Base-by-base conservation (phyloP, 768 basidiomycete genomes). In the Clavaria fumosa region DNA sequence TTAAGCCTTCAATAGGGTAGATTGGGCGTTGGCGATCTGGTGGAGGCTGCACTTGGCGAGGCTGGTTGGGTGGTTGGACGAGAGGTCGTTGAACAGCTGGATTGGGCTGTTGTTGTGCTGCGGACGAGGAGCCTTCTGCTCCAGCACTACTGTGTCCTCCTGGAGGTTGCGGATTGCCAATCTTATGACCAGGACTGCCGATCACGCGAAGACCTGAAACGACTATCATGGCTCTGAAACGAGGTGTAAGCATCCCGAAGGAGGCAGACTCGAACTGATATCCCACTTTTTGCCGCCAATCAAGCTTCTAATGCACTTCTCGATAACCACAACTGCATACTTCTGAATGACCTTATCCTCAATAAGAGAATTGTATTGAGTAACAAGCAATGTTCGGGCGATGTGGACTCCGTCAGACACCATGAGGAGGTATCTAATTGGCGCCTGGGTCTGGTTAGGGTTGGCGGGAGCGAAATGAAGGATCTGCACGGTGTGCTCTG, bases 351-450 rank as follows among this genome's bases (percentile, higher is more conserved):
- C 50, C 4, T 74, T 70, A 0, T 73, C 63, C 11, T 77, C 67
- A 10, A 91, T 75, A 45, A 86, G 59, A 5, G 62, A 44, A 49
- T 96, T 96, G 31, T 90, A 69, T 50, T 88, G 82, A 0, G 91
- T 96, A 4, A 90, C 85, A 23, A 97, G 66, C 95, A 99, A 96
- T 18, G 83, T 78, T 55, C 96, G 95, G 34, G 82, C 64, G 54
- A 83, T 95, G 46, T 82, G 60, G 14, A 66, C 63, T 27, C 93
- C 90, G 57, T 97, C 93, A 0, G 89, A 93, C 27, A 96, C 62
- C 56, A 96, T 85, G 42, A 93, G 67, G 43, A 88, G 70, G 56
- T 70, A 75, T 40, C 79, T 64, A 31, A 64, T 45, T 6, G 40
- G 40, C n/a, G n/a, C n/a, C n/a, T n/a, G n/a, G n/a, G n/a, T n/a